Base-by-base conservation (phyloP, 1,284 basidiomycete species). In the Leucoagaricus sp. region DNA sequence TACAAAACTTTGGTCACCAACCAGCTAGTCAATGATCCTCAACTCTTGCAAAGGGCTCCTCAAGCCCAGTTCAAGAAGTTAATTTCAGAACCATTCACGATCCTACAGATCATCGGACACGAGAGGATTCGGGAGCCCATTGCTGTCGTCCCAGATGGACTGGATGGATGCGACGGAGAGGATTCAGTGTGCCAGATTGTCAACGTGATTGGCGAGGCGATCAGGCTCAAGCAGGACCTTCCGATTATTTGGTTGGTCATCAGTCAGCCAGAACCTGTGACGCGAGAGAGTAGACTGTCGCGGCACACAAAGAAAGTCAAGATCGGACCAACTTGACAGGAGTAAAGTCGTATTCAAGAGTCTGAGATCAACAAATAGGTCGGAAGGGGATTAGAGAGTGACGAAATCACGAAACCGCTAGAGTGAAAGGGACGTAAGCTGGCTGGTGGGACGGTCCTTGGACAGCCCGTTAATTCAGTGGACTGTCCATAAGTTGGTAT, bases 111-210 rank as follows among this genome's bases (percentile, higher is more conserved):
- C 0, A 10, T n/a, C 4, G 19, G 17, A 9, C 25, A 34, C 8
- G 2, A 5, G 19, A 25, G 21, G 5, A 5, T 5, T 17, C 28
- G 2, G n/a, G n/a, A 49, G 9, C 54, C 51, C 4, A 21, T 42
- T 4, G 47, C 45, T 15, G 34, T 53, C n/a, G 42, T 58, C 5
- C 19, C 53, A 4, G 56, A 58, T 33, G 56, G 34, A 1, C 6
- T 58, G 13, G 45, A 58, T 19, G 49, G 53, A 28, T 51, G 49
- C n/a, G 17, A 53, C 12, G 49, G 50, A 15, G 17, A 42, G 19
- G 19, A 13, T 5, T 17, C 33, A 12, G 40, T 42, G 29, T 25
- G 17, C 17, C 28, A 52, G 50, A 28, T 52, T 9, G 1, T 52
- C 17, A 12, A 44, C n/a, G 8, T 52, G 17, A 42, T 52, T 6